Evolutionary conservation across 345 rosid genomes (phyloP).

Genomic region (Rhizophora mangle): DNA sequence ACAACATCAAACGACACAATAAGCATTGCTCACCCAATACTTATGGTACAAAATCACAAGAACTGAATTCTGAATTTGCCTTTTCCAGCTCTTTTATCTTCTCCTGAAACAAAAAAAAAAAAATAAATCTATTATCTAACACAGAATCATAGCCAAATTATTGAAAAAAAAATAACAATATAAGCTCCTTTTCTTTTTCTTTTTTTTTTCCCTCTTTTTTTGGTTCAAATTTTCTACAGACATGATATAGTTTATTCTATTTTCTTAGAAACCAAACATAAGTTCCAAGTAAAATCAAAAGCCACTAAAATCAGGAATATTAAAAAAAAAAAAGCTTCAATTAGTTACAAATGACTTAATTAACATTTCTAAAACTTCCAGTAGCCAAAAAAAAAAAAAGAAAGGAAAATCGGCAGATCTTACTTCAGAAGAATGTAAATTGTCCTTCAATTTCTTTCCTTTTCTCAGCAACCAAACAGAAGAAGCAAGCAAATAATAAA

Average conservation of each 20-base stretch:
- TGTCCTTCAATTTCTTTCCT: too few species aligned
- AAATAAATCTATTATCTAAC: background rate
- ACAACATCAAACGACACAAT: constrained; percentile 11
- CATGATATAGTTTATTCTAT: background rate
- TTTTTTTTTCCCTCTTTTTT: too few species aligned
- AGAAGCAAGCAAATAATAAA: too few species aligned
- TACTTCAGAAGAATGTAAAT: too few species aligned
- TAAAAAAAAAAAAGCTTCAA: too few species aligned
- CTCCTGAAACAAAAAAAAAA: constrained; percentile 15
- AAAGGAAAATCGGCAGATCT: too few species aligned
- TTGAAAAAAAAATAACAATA: background rate
- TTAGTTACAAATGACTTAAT: too few species aligned
- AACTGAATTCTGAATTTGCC: background rate
- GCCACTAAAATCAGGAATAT: background rate
- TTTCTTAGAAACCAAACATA: background rate
- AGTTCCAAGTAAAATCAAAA: background rate
- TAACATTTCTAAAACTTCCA: too few species aligned
- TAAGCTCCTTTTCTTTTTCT: background rate
- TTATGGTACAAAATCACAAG: constrained; percentile 1
- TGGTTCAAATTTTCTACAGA: background rate
- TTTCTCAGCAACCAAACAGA: too few species aligned
- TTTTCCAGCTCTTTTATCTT: constrained; percentile 5
- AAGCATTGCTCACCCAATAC: constrained; percentile 1
- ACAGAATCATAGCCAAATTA: background rate
- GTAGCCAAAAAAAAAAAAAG: too few species aligned